A percentile compares a stretch with the other conserved stretches of the same genome.
Conservation (phyloP, 495 filamentous ascomycete species). For the Coniosporium apollinis region DNA sequence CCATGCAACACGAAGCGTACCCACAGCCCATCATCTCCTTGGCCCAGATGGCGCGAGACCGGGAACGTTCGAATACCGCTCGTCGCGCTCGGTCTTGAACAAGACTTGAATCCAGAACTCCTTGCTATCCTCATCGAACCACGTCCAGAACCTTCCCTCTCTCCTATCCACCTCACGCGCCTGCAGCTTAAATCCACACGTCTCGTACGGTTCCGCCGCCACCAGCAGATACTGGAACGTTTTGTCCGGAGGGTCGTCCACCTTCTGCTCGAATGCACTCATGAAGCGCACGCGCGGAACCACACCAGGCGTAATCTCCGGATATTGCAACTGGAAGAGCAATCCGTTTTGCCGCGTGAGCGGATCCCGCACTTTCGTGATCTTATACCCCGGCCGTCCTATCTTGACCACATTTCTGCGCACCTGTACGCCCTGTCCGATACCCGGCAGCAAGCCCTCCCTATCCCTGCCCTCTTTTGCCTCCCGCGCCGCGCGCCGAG, state of each 20-base stretch:
- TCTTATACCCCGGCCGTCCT: conserved; percentile 91
- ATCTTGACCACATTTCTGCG: conserved; percentile 92
- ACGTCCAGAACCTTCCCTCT: conserved; percentile 75
- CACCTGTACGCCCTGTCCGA: conserved; percentile 34
- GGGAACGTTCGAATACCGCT: conserved; percentile 85
- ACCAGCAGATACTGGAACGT: conserved; percentile 88
- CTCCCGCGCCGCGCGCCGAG: conserved; percentile 82
- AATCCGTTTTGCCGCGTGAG: conserved; percentile 78
- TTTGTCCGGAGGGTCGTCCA: conserved; percentile 90
- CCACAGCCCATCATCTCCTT: conserved; percentile 9
- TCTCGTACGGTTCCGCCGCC: conserved; percentile 96
- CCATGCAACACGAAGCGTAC: not conserved
- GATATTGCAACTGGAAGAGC: conserved; percentile 89
- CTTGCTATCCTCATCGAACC: conserved; percentile 92
- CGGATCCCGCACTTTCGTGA: conserved; percentile 86
- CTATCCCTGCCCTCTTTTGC: conserved; percentile 61
- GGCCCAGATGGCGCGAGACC: conserved; percentile 50
- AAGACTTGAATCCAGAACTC: conserved; percentile 98
- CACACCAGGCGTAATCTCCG: conserved; percentile 66
- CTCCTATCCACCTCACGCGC: conserved; percentile 83
- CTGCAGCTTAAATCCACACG: conserved; percentile 89
- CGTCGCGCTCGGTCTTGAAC: conserved; percentile 97
- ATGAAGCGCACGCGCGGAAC: conserved; percentile 83
- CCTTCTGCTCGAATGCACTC: conserved; percentile 90
- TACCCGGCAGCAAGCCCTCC: conserved; percentile 56